phyloP scores from a whole-genome alignment of 2,329 filamentous ascomycete genomes.

The Calonectria ilicicola region DNA sequence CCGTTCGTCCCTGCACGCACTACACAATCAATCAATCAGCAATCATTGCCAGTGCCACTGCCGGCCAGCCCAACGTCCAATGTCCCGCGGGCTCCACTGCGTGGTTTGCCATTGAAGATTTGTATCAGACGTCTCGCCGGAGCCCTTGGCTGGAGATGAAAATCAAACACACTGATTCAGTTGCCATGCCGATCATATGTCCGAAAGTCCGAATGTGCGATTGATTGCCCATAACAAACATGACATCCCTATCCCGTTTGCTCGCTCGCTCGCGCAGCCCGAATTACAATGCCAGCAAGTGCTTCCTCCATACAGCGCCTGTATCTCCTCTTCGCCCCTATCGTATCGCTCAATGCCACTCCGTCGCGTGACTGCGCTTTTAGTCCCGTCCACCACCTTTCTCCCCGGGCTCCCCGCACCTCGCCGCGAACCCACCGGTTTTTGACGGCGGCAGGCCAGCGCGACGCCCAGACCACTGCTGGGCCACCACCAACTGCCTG shows the following conservation, averaged over 20 bases:
- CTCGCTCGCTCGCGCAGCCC: background rate
- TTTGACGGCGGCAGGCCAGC: background rate
- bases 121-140: background rate
- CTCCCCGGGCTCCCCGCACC: background rate
- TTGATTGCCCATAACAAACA: no score
- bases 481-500: background rate
- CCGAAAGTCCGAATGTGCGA: background rate
- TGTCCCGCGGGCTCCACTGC: background rate
- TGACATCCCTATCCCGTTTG: background rate
- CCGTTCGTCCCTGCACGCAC: background rate
- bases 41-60: background rate
- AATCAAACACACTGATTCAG: conserved; percentile 1
- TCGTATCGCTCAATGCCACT: background rate
- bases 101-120: background rate
- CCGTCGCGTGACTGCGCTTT: background rate
- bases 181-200: background rate
- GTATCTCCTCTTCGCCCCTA: background rate
- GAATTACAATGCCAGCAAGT: background rate
- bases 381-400: background rate
- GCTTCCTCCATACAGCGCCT: background rate
- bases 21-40: no score
- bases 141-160: background rate
- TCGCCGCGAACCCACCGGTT: background rate
- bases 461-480: background rate
- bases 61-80: background rate